Base-by-base conservation (phyloP, 1,284 basidiomycete species). In the Irpex sp. region DNA sequence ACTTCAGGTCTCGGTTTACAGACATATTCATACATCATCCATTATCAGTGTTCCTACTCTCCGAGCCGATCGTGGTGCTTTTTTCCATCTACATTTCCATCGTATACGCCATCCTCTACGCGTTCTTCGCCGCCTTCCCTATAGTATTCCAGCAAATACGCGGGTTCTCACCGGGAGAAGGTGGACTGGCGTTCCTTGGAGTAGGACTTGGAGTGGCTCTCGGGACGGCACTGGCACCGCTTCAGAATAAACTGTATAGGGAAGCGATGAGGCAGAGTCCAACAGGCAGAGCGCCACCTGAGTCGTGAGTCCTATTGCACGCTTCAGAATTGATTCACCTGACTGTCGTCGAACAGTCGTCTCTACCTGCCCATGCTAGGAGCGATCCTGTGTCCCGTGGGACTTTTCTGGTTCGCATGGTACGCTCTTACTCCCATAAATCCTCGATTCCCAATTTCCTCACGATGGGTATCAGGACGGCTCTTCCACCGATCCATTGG, bases 31-130 rank as follows among this genome's bases (percentile, higher is more conserved):
- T 3, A 5, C 39, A 28, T 4, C 4, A 28, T 28, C 28, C 4
- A 28, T 28, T 28, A 28, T 42, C 12, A 42, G 39, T 12, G 7
- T n/a, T 91, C 68, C 74, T 91, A 36, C 74, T 81, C 63, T 83
- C 80, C 14, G 89, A 91, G 71, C 82, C 85, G 18, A 91, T 91
- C 66, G 87, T 90, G 1, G 73, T 86, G 7, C 75, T 84, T 28
- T 75, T 90, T 21, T 80, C 87, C 0, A 71, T 91, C 49, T 93
- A 90, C 73, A 81, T 86, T 57, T 81, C 85, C 2, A 82, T 89
- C 58, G 78, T 87, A 5, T 90, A 90, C 66, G 82, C 82, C 18
- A 83, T 78, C 9, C 75, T 85, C 0, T 85, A 85, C 66, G 79
- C 81, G 9, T 75, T 84, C 61, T 84, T 87, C 69, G 81, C 84